phyloP scores from a whole-genome alignment of 352 stramenopile genomes.

The Phytophthora europaea region DNA sequence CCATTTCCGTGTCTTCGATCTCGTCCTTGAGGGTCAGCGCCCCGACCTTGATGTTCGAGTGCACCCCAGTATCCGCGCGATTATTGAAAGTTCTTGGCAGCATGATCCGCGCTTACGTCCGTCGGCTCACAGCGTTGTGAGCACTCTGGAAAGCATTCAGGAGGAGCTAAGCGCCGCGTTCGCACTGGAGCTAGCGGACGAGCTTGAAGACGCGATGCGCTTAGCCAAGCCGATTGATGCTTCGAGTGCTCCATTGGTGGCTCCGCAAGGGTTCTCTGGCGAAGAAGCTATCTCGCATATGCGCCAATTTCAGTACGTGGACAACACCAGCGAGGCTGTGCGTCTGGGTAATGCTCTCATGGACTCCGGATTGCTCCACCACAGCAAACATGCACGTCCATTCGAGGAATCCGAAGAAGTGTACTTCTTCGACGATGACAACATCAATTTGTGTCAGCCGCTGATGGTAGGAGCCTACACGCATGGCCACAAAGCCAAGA shows the following conservation, averaged over 20 bases:
- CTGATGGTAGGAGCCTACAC: slow-evolving; percentile 42
- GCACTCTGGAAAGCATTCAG: slow-evolving; percentile 53
- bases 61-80: slow-evolving; percentile 42
- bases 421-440: slow-evolving; percentile 63
- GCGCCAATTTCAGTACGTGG: slow-evolving; percentile 53
- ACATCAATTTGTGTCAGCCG: slow-evolving; percentile 62
- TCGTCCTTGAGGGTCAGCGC: slow-evolving; percentile 58
- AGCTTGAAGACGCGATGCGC: slow-evolving; percentile 49
- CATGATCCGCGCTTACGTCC: slow-evolving; percentile 48
- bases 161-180: slow-evolving; percentile 54
- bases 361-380: slow-evolving; percentile 66
- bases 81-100: slow-evolving; percentile 62
- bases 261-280: slow-evolving; percentile 49
- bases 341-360: slow-evolving; percentile 76
- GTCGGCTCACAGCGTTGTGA: slow-evolving; percentile 58
- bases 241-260: slow-evolving; percentile 31
- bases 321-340: slow-evolving; percentile 49
- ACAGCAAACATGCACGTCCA: slow-evolving; percentile 56
- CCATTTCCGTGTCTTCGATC: slow-evolving; percentile 68
- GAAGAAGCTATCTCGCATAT: slow-evolving; percentile 53
- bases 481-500: slow-evolving; percentile 3
- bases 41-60: slow-evolving; percentile 50
- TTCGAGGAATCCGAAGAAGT: slow-evolving; percentile 52
- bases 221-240: slow-evolving; percentile 43
- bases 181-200: slow-evolving; percentile 49